Base-by-base conservation (phyloP, 1,139 yeast genomes). In the Kodamaea plutei region DNA sequence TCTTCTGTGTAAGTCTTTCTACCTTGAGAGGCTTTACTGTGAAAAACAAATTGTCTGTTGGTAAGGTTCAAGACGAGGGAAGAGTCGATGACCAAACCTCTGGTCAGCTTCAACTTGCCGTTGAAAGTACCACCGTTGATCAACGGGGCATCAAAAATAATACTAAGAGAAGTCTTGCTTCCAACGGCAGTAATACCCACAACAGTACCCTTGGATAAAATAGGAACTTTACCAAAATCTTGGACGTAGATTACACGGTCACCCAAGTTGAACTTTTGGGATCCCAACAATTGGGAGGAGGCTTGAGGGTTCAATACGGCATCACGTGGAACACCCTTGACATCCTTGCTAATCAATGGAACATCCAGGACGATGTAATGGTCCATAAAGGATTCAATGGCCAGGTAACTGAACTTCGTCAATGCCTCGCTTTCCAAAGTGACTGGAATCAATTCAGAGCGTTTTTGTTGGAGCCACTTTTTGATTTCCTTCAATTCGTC, bases 171-270 rank as follows among this genome's bases (percentile, higher is more conserved):
- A 18, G 67, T 69, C 46, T 71, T 67, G 23, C 76, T 64, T 2
- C 85, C 85, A 33, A 72, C 57, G 18, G 87, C 76, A 27, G 76
- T 75, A 42, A 84, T 79, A 4, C 91, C 88, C 32, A 84, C 83
- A 34, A 91, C 95, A 1, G 96, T 88, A 52, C 99, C 99, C 47
- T 84, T 82, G 14, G 88, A 73, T 50, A 83, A 85, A 36, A 80
- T 61, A 20, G 96, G 95, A 10, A 89, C 95, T 50, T 87, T 88
- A 36, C 97, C 97, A 22, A 84, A 79, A 47, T 81, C 87, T 48
- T 84, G 82, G 15, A 88, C 84, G 46, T 85, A 88, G 20, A 84
- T 75, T 23, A 93, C 85, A 38, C 98, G 75, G 50, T 91, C 97
- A 45, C 98, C 98, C 22, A 93, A 67, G 22, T 73, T 73, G 51